Conservation (phyloP, 371 early-diverging fungal species). For the Cokeromyces recurvatus region DNA sequence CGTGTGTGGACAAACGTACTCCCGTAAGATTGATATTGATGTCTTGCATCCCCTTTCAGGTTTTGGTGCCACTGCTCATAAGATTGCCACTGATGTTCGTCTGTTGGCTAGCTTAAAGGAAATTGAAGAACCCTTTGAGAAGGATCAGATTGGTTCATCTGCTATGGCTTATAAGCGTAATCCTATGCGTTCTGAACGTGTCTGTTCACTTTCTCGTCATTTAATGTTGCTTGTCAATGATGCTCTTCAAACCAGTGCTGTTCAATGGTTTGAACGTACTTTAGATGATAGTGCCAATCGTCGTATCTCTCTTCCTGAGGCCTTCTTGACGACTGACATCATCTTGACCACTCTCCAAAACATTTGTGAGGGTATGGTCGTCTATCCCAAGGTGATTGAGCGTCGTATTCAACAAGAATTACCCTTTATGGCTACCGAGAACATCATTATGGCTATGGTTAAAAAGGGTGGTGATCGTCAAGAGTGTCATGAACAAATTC, state of each 20-base stretch:
- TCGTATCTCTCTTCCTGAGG: conserved; percentile 94
- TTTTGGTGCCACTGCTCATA: conserved; percentile 95
- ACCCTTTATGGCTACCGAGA: conserved; percentile 99
- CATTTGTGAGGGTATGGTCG: conserved; percentile 94
- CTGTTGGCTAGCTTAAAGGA: conserved; percentile 96
- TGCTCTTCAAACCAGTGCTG: conserved; percentile 84
- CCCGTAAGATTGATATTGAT: conserved; percentile 96
- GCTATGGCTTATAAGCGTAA: conserved; percentile 99
- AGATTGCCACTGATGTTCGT: conserved; percentile 95
- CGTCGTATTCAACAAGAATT: conserved; percentile 91
- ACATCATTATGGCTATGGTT: conserved; percentile 98
- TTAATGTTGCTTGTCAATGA: conserved; percentile 89
- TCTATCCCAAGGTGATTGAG: conserved; percentile 93
- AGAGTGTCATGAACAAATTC: conserved; percentile 94
- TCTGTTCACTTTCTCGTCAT: conserved; percentile 94
- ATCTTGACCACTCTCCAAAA: conserved; percentile 90
- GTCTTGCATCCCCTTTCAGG: conserved; percentile 82
- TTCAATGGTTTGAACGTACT: conserved; percentile 97
- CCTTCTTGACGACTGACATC: conserved; percentile 96
- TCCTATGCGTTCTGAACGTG: conserved; percentile 98
- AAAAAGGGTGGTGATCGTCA: conserved; percentile 96
- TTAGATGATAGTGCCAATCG: conserved; percentile 96
- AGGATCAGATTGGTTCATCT: conserved; percentile 96
- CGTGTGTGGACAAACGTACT: conserved; percentile 97
- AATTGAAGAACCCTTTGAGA: conserved; percentile 97